Percentiles rank a stretch among this genome's conserved stretches.
Conservation (phyloP, 208 protist species). For the Crithidia expoeki region DNA sequence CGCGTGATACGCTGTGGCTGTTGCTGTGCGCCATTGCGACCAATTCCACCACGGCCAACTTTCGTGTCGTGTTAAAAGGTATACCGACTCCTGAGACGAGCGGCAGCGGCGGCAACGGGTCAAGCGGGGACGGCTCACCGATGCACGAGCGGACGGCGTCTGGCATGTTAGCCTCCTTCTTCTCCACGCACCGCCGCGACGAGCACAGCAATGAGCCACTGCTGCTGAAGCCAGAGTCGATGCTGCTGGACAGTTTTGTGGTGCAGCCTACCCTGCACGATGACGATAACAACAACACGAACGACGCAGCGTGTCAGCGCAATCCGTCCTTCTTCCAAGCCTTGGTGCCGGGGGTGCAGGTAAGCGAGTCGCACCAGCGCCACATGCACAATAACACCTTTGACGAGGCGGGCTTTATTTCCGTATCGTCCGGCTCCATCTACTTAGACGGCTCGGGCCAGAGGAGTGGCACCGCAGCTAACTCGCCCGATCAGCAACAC, state of each 20-base stretch:
- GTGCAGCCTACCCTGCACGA: constrained; percentile 23
- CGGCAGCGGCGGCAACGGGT: background rate
- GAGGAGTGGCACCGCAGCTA: background rate
- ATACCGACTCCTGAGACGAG: constrained; percentile 18
- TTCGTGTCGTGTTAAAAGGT: constrained; percentile 33
- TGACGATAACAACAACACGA: background rate
- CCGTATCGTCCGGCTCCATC: background rate
- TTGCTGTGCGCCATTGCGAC: constrained; percentile 57
- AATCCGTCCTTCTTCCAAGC: background rate
- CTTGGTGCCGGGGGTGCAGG: background rate
- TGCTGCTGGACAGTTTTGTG: constrained; percentile 42
- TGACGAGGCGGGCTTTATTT: constrained; percentile 4
- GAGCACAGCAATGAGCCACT: constrained; percentile 21
- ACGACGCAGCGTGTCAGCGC: background rate
- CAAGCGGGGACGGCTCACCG: background rate
- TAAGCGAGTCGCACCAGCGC: background rate
- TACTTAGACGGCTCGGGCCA: background rate
- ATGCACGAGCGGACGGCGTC: constrained; percentile 7
- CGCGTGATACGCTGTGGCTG: constrained; percentile 63
- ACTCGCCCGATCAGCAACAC: constrained; percentile 1
- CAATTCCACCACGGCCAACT: constrained; percentile 27
- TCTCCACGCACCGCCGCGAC: constrained; percentile 14
- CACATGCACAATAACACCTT: constrained; percentile 7
- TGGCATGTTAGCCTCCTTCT: constrained; percentile 13
- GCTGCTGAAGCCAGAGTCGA: constrained; percentile 22